Evolutionary conservation across 164 flowering plant genomes (phyloP).

Genomic region (Berberis thunbergii): DNA sequence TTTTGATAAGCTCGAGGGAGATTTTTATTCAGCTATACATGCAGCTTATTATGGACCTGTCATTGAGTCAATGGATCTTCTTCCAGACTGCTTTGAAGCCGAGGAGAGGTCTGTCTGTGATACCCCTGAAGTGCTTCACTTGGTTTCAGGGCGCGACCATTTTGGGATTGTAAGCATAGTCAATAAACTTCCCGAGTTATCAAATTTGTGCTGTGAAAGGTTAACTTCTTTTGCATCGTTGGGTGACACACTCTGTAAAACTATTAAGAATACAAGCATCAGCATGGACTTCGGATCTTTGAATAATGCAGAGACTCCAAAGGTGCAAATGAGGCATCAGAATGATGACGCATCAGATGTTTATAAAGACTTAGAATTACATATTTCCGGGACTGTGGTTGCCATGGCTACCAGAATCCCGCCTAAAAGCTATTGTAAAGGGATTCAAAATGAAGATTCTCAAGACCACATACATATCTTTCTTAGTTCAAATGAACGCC

Average conservation of each 20-base stretch:
- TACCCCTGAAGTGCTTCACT: constrained; percentile 80
- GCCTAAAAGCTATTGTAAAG: constrained; percentile 34
- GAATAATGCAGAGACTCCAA: constrained; percentile 12
- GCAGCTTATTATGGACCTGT: constrained; percentile 80
- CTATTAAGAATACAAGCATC: constrained; percentile 13
- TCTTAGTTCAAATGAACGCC: constrained; percentile 37
- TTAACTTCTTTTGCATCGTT: constrained; percentile 24
- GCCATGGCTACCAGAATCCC: constrained; percentile 71
- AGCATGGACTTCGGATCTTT: constrained; percentile 10
- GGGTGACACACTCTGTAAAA: constrained; percentile 13
- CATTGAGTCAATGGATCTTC: constrained; percentile 68
- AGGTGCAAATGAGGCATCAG: constrained; percentile 9
- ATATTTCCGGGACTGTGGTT: constrained; percentile 63
- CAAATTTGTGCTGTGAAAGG: constrained; percentile 25
- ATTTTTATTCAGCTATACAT: constrained; percentile 73
- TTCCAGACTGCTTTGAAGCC: constrained; percentile 93
- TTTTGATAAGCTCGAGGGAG: constrained; percentile 65
- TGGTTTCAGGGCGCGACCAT: constrained; percentile 88
- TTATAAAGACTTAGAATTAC: constrained; percentile 70
- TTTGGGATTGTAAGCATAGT: constrained; percentile 70
- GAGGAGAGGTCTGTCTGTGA: constrained; percentile 77
- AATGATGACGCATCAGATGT: constrained; percentile 37
- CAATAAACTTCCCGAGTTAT: constrained; percentile 34
- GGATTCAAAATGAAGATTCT: constrained; percentile 32
- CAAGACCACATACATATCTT: constrained; percentile 71